Conservation (phyloP, 2,329 filamentous ascomycete genomes). For the Trichophaea hybrida region DNA sequence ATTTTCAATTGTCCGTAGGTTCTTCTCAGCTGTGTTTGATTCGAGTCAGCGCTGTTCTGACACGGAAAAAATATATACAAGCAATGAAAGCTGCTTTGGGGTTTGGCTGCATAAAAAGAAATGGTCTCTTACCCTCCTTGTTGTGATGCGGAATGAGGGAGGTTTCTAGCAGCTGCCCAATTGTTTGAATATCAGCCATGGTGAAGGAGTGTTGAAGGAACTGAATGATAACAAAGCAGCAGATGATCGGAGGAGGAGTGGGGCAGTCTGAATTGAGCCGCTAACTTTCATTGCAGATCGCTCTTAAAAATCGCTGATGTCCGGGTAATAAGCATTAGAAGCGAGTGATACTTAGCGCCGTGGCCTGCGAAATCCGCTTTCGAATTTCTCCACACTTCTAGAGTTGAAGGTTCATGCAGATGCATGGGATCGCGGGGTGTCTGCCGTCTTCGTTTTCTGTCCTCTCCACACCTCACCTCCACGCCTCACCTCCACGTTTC, state of each 20-base stretch:
- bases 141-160: constrained; percentile 79
- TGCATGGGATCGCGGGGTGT: too few species aligned
- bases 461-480: too few species aligned
- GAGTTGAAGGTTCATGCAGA: too few species aligned
- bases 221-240: background rate
- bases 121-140: constrained; percentile 59
- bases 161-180: constrained; percentile 76
- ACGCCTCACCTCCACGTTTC: too few species aligned
- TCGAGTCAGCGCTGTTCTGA: background rate
- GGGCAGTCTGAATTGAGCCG: background rate
- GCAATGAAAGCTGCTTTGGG: too few species aligned
- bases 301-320: background rate
- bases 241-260: background rate
- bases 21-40: constrained; percentile 25
- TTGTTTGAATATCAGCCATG: constrained; percentile 48
- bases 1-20: constrained; percentile 69
- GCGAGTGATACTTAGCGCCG: too few species aligned
- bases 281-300: background rate
- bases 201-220: background rate
- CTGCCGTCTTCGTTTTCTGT: too few species aligned
- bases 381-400: too few species aligned
- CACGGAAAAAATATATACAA: background rate
- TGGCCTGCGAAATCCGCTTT: too few species aligned
- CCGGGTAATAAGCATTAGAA: background rate
- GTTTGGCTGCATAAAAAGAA: background rate